Percentiles rank a stretch among this genome's conserved stretches.
Evolutionary conservation across 2,329 filamentous ascomycete species (phyloP).

Genomic region (Nothomitra cinnamomea): DNA sequence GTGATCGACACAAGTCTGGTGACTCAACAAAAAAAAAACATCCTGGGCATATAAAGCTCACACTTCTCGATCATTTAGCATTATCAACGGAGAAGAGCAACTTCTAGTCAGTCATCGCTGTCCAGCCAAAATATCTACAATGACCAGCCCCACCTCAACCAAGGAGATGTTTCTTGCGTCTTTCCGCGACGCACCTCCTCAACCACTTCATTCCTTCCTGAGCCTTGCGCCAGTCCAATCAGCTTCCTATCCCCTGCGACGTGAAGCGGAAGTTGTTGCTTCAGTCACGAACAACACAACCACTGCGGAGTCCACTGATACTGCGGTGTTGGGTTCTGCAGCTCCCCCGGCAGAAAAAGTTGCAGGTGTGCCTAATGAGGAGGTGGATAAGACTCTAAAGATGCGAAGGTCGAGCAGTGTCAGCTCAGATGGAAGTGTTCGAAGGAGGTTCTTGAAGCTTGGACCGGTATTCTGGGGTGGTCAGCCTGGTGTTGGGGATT

Average conservation of each 20-base stretch:
- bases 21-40: neutral
- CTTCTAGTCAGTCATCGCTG: neutral
- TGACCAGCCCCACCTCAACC: neutral
- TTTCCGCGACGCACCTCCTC: neutral
- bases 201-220: neutral
- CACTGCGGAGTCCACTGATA: too few relatives aligned
- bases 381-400: neutral
- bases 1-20: neutral
- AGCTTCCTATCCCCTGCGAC: neutral
- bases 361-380: neutral
- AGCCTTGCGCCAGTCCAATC: slow-evolving; percentile 1
- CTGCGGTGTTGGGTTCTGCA: neutral
- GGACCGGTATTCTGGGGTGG: slow-evolving; percentile 2
- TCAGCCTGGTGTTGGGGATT: slow-evolving; percentile 2
- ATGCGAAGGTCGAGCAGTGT: neutral
- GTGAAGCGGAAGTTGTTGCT: neutral
- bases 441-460: slow-evolving; percentile 2
- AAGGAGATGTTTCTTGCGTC: neutral
- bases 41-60: neutral
- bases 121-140: neutral
- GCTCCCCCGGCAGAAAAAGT: neutral
- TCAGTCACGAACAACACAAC: neutral
- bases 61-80: neutral
- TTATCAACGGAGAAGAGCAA: neutral
- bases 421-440: neutral